A percentile compares a stretch with the other conserved stretches of the same genome.
phyloP scores from a whole-genome alignment of 1,139 yeast species.

The Candida dubliniensis region DNA sequence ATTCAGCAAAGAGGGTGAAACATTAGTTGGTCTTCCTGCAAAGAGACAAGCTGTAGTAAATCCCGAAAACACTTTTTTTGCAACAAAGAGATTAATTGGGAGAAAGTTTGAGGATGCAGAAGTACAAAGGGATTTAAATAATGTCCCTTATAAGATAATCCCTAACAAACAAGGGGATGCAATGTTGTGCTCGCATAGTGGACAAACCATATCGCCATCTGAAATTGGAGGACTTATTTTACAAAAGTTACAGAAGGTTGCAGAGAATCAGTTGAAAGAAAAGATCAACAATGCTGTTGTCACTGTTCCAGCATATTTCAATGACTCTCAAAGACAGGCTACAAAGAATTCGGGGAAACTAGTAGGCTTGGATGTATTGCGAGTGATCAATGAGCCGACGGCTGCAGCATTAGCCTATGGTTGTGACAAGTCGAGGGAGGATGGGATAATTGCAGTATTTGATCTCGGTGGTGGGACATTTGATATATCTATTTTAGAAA shows the following conservation, averaged over 20 bases:
- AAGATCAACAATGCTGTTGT: slow-evolving; percentile 54
- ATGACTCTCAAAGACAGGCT: slow-evolving; percentile 77
- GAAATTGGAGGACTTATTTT: slow-evolving; percentile 56
- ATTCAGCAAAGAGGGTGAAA: slow-evolving; percentile 33
- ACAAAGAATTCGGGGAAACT: slow-evolving; percentile 70
- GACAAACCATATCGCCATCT: slow-evolving; percentile 49
- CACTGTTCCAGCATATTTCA: slow-evolving; percentile 80
- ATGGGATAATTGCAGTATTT: slow-evolving; percentile 71
- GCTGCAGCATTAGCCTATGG: slow-evolving; percentile 86
- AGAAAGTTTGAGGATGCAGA: slow-evolving; percentile 62
- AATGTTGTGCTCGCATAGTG: slow-evolving; percentile 47
- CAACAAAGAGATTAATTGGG: slow-evolving; percentile 74
- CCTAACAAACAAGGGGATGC: slow-evolving; percentile 63
- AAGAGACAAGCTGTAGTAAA: slow-evolving; percentile 67
- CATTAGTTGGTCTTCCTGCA: slow-evolving; percentile 63
- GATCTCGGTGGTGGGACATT: slow-evolving; percentile 86
- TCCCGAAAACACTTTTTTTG: slow-evolving; percentile 68
- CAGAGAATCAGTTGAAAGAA: slow-evolving; percentile 46
- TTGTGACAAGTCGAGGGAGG: slow-evolving; percentile 45
- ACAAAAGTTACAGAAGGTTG: slow-evolving; percentile 55
- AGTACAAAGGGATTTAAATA: slow-evolving; percentile 58
- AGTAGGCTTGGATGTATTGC: slow-evolving; percentile 63
- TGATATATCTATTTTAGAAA: slow-evolving; percentile 76
- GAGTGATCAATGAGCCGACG: slow-evolving; percentile 79
- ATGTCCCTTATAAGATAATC: slow-evolving; percentile 56